Evolutionary conservation across 352 stramenopile genomes (phyloP), one percentile per base, ranked within the genome.

Genomic region (Aphanomyces invadans): DNA sequence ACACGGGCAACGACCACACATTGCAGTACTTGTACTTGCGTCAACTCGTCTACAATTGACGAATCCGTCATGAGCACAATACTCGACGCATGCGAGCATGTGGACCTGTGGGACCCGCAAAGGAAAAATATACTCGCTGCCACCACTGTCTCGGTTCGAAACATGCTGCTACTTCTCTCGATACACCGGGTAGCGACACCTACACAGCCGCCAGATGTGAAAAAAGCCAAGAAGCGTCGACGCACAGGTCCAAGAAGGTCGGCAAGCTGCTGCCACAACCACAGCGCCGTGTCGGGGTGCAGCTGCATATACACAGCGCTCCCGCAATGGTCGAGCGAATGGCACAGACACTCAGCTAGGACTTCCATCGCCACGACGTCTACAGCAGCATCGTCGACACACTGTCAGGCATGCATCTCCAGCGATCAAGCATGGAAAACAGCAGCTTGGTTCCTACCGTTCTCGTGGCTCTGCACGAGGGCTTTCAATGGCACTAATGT

Each of bases 111-210:
- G 19, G 19, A 7, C 12, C 11, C 0, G 21, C 21, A 23, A 9
- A 75, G 4, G 71, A 73, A 49, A 89, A 85, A 64, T 77, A 92
- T 0, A 81, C 51, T n/a, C 73, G 69, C 28, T 79, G 81, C 83
- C 83, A 92, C 83, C 83, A 92, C 19, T 68, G 26, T 70, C 74
- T 32, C 17, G 62, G 46, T 3, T 25, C 31, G 19, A 62, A 60
- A 23, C 75, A 36, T 10, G 15, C 11, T 10, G 5, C 15, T 10
- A 64, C n/a, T 31, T 61, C 33, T 4, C 59, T 3, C 5, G 44
- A 25, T 25, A 52, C 7, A 7, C 7, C 7, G 7, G 36, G 36
- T 15, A 42, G 36, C 7, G 36, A 42, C 15, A 42, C 21, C 44
- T 25, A 52, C 10, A 46, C 10, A 51, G 9, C 36, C 10, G 51